Percentiles rank a stretch among this genome's conserved stretches.
Conservation (phyloP, 2,329 filamentous ascomycete species). For the Pseudonectria buxi region DNA sequence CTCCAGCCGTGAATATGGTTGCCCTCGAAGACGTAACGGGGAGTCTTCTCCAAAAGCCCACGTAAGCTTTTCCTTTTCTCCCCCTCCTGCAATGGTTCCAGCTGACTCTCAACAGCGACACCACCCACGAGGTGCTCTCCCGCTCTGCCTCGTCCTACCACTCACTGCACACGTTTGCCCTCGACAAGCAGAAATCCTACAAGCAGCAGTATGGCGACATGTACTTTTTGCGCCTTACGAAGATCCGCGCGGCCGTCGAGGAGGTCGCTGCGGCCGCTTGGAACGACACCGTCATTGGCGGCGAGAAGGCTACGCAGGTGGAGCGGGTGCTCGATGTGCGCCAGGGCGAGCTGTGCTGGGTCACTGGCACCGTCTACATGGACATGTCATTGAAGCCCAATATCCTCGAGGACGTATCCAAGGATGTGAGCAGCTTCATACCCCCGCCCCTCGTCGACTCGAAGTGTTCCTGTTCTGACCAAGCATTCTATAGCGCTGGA, state of each 20-base stretch:
- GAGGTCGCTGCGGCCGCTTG: constrained; percentile 67
- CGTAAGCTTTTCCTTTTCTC: constrained; percentile 17
- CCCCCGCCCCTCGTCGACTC: background rate
- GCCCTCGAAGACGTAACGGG: constrained; percentile 26
- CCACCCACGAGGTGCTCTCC: constrained; percentile 35
- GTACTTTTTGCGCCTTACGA: constrained; percentile 87
- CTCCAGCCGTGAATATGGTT: constrained; percentile 24
- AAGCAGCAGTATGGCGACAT: constrained; percentile 95
- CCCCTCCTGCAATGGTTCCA: background rate
- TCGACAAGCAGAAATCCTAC: constrained; percentile 69
- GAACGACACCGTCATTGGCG: constrained; percentile 70
- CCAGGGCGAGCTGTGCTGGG: constrained; percentile 93
- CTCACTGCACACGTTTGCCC: constrained; percentile 65
- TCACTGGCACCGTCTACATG: constrained; percentile 92
- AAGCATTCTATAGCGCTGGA: constrained; percentile 61
- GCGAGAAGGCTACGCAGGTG: constrained; percentile 66
- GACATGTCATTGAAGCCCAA: constrained; percentile 95
- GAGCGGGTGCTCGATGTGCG: constrained; percentile 91
- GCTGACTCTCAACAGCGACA: constrained; percentile 20
- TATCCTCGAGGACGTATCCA: constrained; percentile 88
- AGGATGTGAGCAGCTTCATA: constrained; percentile 56
- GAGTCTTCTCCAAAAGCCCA: constrained; percentile 27
- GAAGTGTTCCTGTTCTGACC: background rate
- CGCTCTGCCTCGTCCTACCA: constrained; percentile 59
- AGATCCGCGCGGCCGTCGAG: constrained; percentile 79